Base-by-base conservation (phyloP, 2,329 filamentous ascomycete species). In the Hyphodiscus sp. region DNA sequence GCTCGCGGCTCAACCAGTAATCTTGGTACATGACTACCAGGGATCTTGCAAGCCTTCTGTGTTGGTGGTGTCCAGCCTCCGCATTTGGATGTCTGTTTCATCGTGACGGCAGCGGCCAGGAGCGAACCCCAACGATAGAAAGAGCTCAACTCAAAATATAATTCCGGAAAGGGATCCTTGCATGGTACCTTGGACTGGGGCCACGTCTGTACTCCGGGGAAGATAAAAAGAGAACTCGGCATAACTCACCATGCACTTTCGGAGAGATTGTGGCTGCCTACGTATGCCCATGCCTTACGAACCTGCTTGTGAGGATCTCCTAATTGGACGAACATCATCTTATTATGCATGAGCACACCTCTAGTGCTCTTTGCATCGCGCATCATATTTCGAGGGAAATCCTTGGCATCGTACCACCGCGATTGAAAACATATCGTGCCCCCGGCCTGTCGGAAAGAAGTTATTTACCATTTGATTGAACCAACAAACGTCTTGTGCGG, bases 201-300 rank as follows among this genome's bases (percentile, higher is more conserved):
- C 18, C 20, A 30, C 38, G 50, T 26, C 23, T 26, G 8, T 8
- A 26, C 23, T 4, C 23, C 30, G 33, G 20, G 42, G 47, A 38
- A 20, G 33, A n/a, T 38, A 29, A 18, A 48, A 41, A 26, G 9
- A 46, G 8, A 16, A 20, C 29, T 29, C 38, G 23, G 8, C 3
- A 26, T 42, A 18, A 74, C 82, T 75, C 72, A 90, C 87, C 94
- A 99, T 29, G 94, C 94, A 67, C 88, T 91, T 70, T 96, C 91
- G 0, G 91, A 95, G 26, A 96, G 72, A 70, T 99, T 99, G 8
- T 90, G 89, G 63, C 89, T 95, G 16, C 94, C 94, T 41, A 96
- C 73, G 66, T 97, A 97, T 1, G 80, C 86, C 86, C 89, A 97
- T 4, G 83, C 83, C 72, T 56, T 57, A 19, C 54, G 59, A 26